Evolutionary conservation across 345 rosid species (phyloP).

Genomic region (Noccaea caerulescens): DNA sequence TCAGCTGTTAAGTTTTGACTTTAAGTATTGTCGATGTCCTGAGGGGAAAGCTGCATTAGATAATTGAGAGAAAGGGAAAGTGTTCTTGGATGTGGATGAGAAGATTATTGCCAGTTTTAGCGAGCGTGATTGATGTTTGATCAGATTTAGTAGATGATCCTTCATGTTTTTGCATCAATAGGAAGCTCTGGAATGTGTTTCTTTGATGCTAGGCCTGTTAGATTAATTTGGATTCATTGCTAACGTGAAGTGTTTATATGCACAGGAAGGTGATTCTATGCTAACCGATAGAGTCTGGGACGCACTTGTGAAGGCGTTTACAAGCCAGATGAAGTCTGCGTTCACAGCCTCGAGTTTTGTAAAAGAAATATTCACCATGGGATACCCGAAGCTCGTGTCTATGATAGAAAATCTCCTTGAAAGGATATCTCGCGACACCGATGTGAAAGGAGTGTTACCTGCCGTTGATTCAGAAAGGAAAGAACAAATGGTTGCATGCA

Average conservation of each 20-base stretch:
- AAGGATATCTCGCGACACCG: conserved; percentile 76
- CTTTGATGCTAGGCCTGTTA: conserved; percentile 24
- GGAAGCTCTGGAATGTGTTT: conserved; percentile 1
- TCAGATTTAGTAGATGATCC: not conserved
- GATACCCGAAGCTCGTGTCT: conserved; percentile 90
- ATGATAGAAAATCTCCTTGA: conserved; percentile 87
- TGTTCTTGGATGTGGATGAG: conserved; percentile 13
- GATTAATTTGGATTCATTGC: conserved; percentile 12
- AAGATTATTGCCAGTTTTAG: conserved; percentile 11
- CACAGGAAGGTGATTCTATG: conserved; percentile 81
- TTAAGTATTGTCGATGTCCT: too few relatives aligned
- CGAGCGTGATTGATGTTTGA: conserved; percentile 1
- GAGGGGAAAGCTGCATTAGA: conserved; percentile 7
- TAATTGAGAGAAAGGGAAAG: conserved; percentile 2
- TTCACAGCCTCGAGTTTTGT: conserved; percentile 98
- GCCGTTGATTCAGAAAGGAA: conserved; percentile 80
- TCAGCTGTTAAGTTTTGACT: too few relatives aligned
- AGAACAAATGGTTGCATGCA: conserved; percentile 76
- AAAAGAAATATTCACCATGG: conserved; percentile 86
- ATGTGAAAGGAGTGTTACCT: conserved; percentile 90
- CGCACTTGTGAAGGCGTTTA: conserved; percentile 88
- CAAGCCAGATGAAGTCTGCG: conserved; percentile 92
- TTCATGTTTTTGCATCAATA: conserved; percentile 22
- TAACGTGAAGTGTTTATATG: conserved; percentile 41
- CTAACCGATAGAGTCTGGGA: conserved; percentile 95